Evolutionary conservation across 345 rosid genomes (phyloP), one percentile per base, ranked within the genome.

Genomic region (Fremontodendron californicum): DNA sequence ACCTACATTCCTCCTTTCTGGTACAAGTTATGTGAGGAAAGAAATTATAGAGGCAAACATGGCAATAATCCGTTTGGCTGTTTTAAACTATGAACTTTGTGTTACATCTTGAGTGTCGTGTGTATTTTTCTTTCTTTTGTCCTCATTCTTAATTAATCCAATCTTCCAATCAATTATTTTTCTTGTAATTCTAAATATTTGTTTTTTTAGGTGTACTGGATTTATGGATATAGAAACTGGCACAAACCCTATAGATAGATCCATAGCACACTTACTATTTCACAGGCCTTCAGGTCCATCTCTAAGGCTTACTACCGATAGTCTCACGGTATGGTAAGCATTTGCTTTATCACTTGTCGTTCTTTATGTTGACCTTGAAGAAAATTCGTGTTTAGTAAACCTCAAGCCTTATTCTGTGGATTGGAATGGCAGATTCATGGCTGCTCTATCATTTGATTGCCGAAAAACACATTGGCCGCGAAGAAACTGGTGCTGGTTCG

Each of bases 191-290:
- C 27, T 70, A 19, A 49, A 9, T 31, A 19, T 9, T 82, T 73
- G 37, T 18, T 27, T 65, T 35, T 68, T 45, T 87, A 94, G 98
- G 92, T 81, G 89, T 77, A 75, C 79, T 55, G 92, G 83, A 42
- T 91, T 88, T 78, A 79, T 91, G 83, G 98, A 91, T 80, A 86
- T 92, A 19, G 96, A 94, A 86, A 92, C 98, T 57, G 90, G 88
- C 79, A 94, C 97, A 54, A 94, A 94, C 82, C 96, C 98, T 46
- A 92, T 94, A 73, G 98, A 94, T 81, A 92, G 98, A 77, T 89
- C 98, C 57, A 88, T 94, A 73, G 98, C 98, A 19, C 98, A 94
- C 82, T 73, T 94, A 21, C 84, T 94, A 83, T 94, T 94, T 82
- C 98, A 94, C 85, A 88, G 97, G 76, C 96, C 98, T 12, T 81